Base-by-base conservation (phyloP, 169 alveolate genomes). In the Cryptosporidium ubiquitum region DNA sequence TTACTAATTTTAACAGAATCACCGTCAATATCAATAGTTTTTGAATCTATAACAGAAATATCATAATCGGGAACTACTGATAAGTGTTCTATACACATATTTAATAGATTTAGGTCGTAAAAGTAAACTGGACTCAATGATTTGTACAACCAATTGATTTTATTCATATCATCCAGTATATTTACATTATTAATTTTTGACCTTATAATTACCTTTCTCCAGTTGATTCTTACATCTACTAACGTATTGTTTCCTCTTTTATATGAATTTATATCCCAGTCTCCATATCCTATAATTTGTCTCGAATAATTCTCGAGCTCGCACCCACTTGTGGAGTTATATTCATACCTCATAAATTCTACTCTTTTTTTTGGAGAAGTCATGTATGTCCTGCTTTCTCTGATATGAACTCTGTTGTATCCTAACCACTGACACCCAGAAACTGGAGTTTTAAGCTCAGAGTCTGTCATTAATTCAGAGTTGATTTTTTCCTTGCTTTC, bases 381-480 rank as follows among this genome's bases (percentile, higher is more conserved):
- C 16, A 26, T 64, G 42, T 61, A 79, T 14, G 37, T 64, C 26
- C 86, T 79, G 18, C 42, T 61, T 40, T 79, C 86, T 79, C 86
- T 58, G 1, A 79, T 37, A n/a, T 79, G 86, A 33, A 79, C 37
- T 64, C 86, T 79, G 18, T 57, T 58, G 40, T 20, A 60, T 0
- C 86, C 86, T 23, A 79, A 1, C 86, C 86, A 79, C 18, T 79
- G 86, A 64, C 86, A 79, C 12, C 86, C 86, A 37, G 58, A 29
- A n/a, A 79, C 75, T 0, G 73, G 73, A 5, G 40, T 33, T 35
- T 20, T 44, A 16, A 61, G 75, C 16, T 42, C 40, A 3, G 26
- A 40, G 29, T 29, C 33, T 14, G 69, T n/a, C 60, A 42, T 44
- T 42, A 40, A 37, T n/a, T 20, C 44, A 9, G 68, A n/a, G 23